phyloP scores from a whole-genome alignment of 2,329 filamentous ascomycete species.

The Fusarium sp. region DNA sequence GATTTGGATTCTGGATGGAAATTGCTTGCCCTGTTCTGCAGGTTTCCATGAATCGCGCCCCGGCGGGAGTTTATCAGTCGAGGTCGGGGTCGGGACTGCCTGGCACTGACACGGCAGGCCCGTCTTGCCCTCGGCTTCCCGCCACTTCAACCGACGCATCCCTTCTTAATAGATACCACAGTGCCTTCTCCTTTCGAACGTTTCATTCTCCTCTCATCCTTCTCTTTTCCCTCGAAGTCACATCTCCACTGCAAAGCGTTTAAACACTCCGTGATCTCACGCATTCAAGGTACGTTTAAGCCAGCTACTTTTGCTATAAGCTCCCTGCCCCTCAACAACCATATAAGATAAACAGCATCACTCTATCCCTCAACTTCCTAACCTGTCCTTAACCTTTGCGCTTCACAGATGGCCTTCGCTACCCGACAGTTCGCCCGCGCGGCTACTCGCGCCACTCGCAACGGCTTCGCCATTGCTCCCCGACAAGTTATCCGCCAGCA shows the following conservation, averaged over 20 bases:
- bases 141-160: slow-evolving; percentile 34
- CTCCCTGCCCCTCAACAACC: not conserved
- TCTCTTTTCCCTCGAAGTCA: slow-evolving; percentile 14
- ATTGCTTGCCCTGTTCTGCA: slow-evolving; percentile 27
- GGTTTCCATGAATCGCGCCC: slow-evolving; percentile 40
- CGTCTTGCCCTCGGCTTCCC: slow-evolving; percentile 32
- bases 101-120: slow-evolving; percentile 36
- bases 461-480: slow-evolving; percentile 69
- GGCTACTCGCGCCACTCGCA: slow-evolving; percentile 69
- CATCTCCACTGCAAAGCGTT: slow-evolving; percentile 16
- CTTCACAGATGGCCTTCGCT: slow-evolving; percentile 56
- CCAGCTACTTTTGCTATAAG: not conserved
- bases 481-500: slow-evolving; percentile 80
- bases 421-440: slow-evolving; percentile 69
- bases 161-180: slow-evolving; percentile 33
- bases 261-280: slow-evolving; percentile 17
- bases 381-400: slow-evolving; percentile 21
- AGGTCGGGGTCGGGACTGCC: slow-evolving; percentile 12
- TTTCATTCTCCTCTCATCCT: slow-evolving; percentile 11
- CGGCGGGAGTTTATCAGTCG: slow-evolving; percentile 19
- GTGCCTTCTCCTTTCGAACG: slow-evolving; percentile 12
- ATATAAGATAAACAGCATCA: not conserved
- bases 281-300: slow-evolving; percentile 39
- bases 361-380: not conserved
- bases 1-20: not conserved